Evolutionary conservation across 345 rosid species (phyloP).

Genomic region (Camelina laxa): DNA sequence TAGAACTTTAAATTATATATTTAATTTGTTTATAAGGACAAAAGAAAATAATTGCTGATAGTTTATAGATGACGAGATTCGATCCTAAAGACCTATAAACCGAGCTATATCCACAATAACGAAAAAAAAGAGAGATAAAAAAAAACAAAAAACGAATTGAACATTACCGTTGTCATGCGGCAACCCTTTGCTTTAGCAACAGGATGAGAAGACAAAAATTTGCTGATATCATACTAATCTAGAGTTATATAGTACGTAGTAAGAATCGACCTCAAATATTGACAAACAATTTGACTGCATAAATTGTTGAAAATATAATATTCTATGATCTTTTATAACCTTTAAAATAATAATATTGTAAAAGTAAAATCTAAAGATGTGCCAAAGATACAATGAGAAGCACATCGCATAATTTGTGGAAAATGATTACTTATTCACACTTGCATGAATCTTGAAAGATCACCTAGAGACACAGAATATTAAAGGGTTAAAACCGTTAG

Average conservation of each 20-base stretch:
- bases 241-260: too few relatives aligned
- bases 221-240: too few relatives aligned
- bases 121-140: too few relatives aligned
- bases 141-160: neutral
- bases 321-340: neutral
- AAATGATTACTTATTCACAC: constrained; percentile 20
- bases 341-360: neutral
- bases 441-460: constrained; percentile 35
- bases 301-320: too few relatives aligned
- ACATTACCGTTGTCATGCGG: neutral
- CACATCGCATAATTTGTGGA: constrained; percentile 31
- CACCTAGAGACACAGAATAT: neutral
- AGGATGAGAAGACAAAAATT: too few relatives aligned
- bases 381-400: constrained; percentile 22
- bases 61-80: neutral
- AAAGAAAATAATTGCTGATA: neutral
- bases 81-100: neutral
- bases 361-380: neutral
- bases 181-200: too few relatives aligned
- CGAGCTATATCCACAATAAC: neutral
- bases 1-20: neutral
- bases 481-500: neutral
- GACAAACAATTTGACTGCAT: neutral
- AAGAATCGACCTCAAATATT: too few relatives aligned
- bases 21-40: neutral